phyloP scores from a whole-genome alignment of 2,329 filamentous ascomycete species.

The Phaeosphaeriaceae sp. region DNA sequence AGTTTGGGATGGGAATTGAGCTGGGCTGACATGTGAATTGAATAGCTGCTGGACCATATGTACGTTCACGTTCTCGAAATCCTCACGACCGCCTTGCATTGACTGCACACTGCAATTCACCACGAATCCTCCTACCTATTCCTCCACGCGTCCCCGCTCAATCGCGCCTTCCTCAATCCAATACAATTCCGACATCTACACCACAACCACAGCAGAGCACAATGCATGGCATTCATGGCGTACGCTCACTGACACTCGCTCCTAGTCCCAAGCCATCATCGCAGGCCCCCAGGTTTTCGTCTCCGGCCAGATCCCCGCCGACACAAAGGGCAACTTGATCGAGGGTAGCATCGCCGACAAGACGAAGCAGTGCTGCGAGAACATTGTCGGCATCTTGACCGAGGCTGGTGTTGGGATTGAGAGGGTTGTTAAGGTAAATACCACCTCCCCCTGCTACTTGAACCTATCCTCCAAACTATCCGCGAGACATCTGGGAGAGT shows the following conservation, averaged over 20 bases:
- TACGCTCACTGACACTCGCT: no score
- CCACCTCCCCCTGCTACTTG: no score
- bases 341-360: constrained; percentile 71
- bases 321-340: constrained; percentile 66
- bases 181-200: no score
- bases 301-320: constrained; percentile 79
- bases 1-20: background rate
- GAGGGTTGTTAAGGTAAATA: constrained; percentile 88
- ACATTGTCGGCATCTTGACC: constrained; percentile 82
- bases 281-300: constrained; percentile 73
- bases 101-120: no score
- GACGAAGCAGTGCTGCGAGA: constrained; percentile 75
- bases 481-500: no score
- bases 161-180: background rate
- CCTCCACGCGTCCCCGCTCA: no score
- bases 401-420: constrained; percentile 79
- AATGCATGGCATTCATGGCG: background rate
- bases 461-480: no score
- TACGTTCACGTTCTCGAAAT: no score
- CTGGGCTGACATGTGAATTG: constrained; percentile 14
- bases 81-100: no score
- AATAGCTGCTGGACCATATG: constrained; percentile 54
- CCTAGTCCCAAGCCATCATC: constrained; percentile 68
- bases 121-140: no score
- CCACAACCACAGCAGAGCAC: no score